phyloP scores from a whole-genome alignment of 352 stramenopile genomes.

The Peronospora farinosa region DNA sequence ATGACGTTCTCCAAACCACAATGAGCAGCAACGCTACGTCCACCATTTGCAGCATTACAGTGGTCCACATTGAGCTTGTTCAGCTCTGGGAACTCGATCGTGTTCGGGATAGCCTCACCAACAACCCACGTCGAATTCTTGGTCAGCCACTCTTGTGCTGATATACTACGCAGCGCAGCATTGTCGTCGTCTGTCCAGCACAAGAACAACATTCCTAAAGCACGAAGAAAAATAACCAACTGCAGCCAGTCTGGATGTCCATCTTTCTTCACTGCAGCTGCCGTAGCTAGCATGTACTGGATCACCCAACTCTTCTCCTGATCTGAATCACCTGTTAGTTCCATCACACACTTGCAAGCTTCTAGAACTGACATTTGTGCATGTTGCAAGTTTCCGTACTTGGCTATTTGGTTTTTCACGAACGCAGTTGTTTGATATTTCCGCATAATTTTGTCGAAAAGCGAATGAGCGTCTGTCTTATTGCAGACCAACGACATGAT shows the following conservation, averaged over 20 bases:
- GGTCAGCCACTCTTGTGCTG: slow-evolving; percentile 60
- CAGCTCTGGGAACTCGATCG: slow-evolving; percentile 53
- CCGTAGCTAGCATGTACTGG: slow-evolving; percentile 64
- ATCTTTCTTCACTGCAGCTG: slow-evolving; percentile 49
- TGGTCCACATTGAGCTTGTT: slow-evolving; percentile 66
- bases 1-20: slow-evolving; percentile 37
- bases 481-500: slow-evolving; percentile 76
- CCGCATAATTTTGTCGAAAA: slow-evolving; percentile 64
- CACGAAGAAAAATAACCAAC: slow-evolving; percentile 64
- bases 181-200: slow-evolving; percentile 71
- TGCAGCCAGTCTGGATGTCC: slow-evolving; percentile 81
- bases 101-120: slow-evolving; percentile 46
- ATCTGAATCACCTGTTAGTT: slow-evolving; percentile 52
- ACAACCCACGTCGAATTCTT: slow-evolving; percentile 63
- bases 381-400: slow-evolving; percentile 48
- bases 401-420: slow-evolving; percentile 34
- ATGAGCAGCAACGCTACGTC: slow-evolving; percentile 5
- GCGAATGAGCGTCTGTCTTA: slow-evolving; percentile 38
- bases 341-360: slow-evolving; percentile 52
- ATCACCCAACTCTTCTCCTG: slow-evolving; percentile 49
- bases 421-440: slow-evolving; percentile 69
- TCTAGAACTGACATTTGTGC: slow-evolving; percentile 50
- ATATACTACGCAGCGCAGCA: slow-evolving; percentile 57
- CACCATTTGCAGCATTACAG: slow-evolving; percentile 18
- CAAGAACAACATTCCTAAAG: slow-evolving; percentile 69